phyloP scores from a whole-genome alignment of 768 basidiomycete species.

The Myochromella boudieri region DNA sequence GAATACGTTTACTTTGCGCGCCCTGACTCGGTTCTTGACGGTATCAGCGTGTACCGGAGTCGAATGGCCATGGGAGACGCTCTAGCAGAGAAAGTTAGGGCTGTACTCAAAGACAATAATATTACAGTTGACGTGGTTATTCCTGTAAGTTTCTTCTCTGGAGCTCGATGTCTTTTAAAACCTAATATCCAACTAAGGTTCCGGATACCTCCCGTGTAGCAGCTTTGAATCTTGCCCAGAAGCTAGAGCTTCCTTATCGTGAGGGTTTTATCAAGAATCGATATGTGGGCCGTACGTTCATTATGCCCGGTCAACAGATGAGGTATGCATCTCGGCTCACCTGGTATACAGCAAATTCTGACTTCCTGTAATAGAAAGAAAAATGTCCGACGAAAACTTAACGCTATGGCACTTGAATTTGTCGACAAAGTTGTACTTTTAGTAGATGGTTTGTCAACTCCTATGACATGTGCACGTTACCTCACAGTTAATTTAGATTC shows the following conservation, averaged over 20 bases:
- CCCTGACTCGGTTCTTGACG: constrained; percentile 96
- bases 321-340: constrained; percentile 42
- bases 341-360: neutral
- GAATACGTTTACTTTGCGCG: constrained; percentile 99
- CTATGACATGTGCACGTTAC: neutral
- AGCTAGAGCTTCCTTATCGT: constrained; percentile 84
- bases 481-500: constrained; percentile 61
- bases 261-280: constrained; percentile 99
- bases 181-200: constrained; percentile 45
- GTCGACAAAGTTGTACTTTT: constrained; percentile 88
- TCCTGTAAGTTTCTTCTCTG: constrained; percentile 53
- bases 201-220: constrained; percentile 97
- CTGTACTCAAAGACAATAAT: constrained; percentile 64
- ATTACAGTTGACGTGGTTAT: constrained; percentile 93
- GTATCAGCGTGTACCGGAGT: constrained; percentile 94
- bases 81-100: constrained; percentile 83
- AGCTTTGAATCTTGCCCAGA: constrained; percentile 92
- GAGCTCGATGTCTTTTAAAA: neutral
- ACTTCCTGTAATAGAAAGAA: constrained; percentile 58
- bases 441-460: constrained; percentile 74
- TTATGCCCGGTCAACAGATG: constrained; percentile 99
- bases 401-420: constrained; percentile 99
- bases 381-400: constrained; percentile 93
- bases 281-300: constrained; percentile 97
- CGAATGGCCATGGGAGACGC: constrained; percentile 99